These are phyloP conservation scores for Aphanocladium album DNA, from an alignment of 2,329 filamentous ascomycete genomes.

Conservation along the genomic window DNA sequence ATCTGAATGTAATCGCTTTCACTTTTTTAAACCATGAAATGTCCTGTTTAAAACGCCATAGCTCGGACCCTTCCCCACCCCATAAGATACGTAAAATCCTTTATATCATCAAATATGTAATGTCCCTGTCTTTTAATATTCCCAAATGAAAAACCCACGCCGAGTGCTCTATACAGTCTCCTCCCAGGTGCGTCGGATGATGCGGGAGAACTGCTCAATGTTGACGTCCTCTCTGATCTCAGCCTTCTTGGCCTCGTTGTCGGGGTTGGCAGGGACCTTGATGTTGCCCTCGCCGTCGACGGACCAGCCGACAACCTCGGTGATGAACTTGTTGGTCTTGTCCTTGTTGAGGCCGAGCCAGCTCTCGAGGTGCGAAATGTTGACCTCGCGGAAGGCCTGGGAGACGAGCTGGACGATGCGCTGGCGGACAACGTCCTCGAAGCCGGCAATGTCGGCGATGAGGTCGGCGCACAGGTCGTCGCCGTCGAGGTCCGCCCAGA, in stretches of 20 bases:
- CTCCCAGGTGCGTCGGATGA: constrained; percentile 82
- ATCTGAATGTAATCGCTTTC: constrained; percentile 11
- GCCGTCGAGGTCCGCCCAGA: constrained; percentile 89
- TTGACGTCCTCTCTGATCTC: constrained; percentile 94
- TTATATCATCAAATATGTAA: constrained; percentile 8
- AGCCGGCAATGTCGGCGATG: constrained; percentile 87
- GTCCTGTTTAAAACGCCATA: constrained; percentile 15
- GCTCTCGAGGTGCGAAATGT: constrained; percentile 61
- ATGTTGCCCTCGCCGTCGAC: constrained; percentile 63
- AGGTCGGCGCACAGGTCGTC: constrained; percentile 96
- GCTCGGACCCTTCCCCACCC: constrained; percentile 9
- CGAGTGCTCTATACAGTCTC: constrained; percentile 41
- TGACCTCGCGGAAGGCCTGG: constrained; percentile 71
- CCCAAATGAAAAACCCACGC: background rate
- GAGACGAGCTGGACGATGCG: constrained; percentile 84
- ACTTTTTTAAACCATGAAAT: constrained; percentile 11
- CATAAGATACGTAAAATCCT: constrained; percentile 10
- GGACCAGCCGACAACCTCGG: constrained; percentile 82
- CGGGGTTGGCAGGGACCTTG: constrained; percentile 83
- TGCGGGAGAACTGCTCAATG: constrained; percentile 76
- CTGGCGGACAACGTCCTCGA: constrained; percentile 89
- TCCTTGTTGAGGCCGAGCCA: constrained; percentile 71
- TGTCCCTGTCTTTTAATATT: background rate
- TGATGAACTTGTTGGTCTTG: constrained; percentile 70
- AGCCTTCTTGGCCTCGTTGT: constrained; percentile 95